Percentiles rank a stretch among this genome's conserved stretches.
phyloP scores from a whole-genome alignment of 2,329 filamentous ascomycete genomes.

The Plenodomus lindquistii region DNA sequence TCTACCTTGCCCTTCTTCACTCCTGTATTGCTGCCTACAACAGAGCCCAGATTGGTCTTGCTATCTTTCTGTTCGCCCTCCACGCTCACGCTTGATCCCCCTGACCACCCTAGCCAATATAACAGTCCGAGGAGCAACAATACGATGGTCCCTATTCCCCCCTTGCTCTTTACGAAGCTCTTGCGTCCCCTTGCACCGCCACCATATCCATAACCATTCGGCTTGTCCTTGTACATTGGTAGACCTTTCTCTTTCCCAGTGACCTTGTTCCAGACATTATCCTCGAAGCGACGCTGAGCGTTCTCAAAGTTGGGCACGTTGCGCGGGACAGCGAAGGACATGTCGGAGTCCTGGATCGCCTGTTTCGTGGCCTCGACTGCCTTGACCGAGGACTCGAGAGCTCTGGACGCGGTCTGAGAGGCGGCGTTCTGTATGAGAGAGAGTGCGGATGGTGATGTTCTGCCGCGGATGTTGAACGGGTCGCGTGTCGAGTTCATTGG shows the following conservation, averaged over 20 bases:
- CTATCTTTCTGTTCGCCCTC: conserved; percentile 29
- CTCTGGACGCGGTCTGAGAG: conserved; percentile 25
- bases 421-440: conserved; percentile 38
- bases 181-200: conserved; percentile 63
- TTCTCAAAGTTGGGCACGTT: conserved; percentile 50
- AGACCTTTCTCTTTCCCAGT: conserved; percentile 67
- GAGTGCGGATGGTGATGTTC: conserved; percentile 35
- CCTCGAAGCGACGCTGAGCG: conserved; percentile 46
- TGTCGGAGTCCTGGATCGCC: conserved; percentile 41
- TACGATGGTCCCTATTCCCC: conserved; percentile 57
- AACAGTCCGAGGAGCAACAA: conserved; percentile 62
- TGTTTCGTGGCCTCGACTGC: conserved; percentile 39
- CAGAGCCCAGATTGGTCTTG: conserved; percentile 34
- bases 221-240: conserved; percentile 99
- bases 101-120: conserved; percentile 68
- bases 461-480: conserved; percentile 50
- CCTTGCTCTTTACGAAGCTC: conserved; percentile 59
- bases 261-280: conserved; percentile 52
- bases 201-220: conserved; percentile 67
- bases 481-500: conserved; percentile 45
- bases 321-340: conserved; percentile 49
- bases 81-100: conserved; percentile 37
- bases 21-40: conserved; percentile 35
- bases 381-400: conserved; percentile 34
- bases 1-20: conserved; percentile 55